phyloP scores from a whole-genome alignment of 208 protist genomes.

The Polymyxa betae region DNA sequence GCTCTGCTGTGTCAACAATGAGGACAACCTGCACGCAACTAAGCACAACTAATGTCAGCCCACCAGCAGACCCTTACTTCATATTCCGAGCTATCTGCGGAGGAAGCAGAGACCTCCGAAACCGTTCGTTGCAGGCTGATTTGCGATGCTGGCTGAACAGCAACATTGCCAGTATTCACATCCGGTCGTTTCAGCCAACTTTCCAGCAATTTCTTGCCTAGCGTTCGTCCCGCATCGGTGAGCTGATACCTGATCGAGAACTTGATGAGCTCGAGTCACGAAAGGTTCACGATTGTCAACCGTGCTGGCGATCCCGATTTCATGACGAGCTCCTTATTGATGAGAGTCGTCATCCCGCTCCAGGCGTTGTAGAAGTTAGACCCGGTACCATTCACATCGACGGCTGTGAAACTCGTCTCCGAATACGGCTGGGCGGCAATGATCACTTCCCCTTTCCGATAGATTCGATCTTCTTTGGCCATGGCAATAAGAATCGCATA shows the following conservation, averaged over 20 bases:
- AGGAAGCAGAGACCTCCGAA: neutral
- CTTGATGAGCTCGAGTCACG: neutral
- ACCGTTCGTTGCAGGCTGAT: neutral
- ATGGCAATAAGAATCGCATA: constrained; percentile 29
- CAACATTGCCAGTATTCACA: neutral
- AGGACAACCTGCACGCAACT: constrained; percentile 1
- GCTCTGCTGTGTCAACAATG: constrained; percentile 3
- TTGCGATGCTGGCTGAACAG: neutral
- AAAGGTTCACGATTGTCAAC: neutral
- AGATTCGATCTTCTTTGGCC: neutral
- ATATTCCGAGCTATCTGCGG: neutral
- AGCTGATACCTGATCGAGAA: neutral
- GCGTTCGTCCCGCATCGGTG: neutral
- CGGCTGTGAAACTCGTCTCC: constrained; percentile 22
- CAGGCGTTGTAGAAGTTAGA: constrained; percentile 40
- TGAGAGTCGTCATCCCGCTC: neutral
- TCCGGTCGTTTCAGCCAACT: neutral
- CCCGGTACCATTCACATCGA: constrained; percentile 24
- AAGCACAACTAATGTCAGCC: neutral
- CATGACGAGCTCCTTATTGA: neutral
- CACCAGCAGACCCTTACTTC: neutral
- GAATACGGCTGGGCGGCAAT: neutral
- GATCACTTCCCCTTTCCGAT: neutral
- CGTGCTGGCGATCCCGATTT: neutral
- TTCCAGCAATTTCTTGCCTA: neutral